Conservation (phyloP, 371 early-diverging fungal species). For the Phascolomyces articulosus region DNA sequence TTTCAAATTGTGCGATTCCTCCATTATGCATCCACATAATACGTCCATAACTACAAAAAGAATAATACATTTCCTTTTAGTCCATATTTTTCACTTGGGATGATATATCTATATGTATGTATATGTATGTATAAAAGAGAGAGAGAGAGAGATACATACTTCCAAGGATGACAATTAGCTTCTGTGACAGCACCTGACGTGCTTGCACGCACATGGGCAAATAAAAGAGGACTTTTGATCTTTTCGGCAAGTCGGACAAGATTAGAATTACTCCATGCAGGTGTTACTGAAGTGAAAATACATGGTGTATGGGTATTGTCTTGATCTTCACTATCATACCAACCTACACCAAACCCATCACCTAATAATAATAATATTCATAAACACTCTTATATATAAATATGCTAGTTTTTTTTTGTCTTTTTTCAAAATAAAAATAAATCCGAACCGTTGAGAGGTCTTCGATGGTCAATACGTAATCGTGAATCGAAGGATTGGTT, state of each 20-base stretch:
- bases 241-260: constrained; percentile 81
- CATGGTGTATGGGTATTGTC: constrained; percentile 64
- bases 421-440: no score
- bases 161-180: constrained; percentile 83
- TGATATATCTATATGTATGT: no score
- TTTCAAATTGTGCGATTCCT: constrained; percentile 71
- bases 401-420: not conserved
- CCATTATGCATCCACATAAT: constrained; percentile 95
- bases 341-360: constrained; percentile 88
- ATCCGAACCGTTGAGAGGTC: constrained; percentile 81
- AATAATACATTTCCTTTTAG: no score
- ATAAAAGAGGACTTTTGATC: constrained; percentile 76
- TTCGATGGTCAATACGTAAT: constrained; percentile 64
- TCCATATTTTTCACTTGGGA: no score
- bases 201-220: constrained; percentile 88
- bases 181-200: constrained; percentile 81
- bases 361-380: constrained; percentile 37
- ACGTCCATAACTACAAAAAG: constrained; percentile 58
- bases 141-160: no score
- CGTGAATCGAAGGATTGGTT: constrained; percentile 81
- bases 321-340: constrained; percentile 67
- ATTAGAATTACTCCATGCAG: constrained; percentile 89
- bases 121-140: no score
- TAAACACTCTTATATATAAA: not conserved
- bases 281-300: constrained; percentile 85